A percentile compares a stretch with the other conserved stretches of the same genome.
Conservation (phyloP, 1,139 yeast genomes). For the Hanseniaspora gamundiae region DNA sequence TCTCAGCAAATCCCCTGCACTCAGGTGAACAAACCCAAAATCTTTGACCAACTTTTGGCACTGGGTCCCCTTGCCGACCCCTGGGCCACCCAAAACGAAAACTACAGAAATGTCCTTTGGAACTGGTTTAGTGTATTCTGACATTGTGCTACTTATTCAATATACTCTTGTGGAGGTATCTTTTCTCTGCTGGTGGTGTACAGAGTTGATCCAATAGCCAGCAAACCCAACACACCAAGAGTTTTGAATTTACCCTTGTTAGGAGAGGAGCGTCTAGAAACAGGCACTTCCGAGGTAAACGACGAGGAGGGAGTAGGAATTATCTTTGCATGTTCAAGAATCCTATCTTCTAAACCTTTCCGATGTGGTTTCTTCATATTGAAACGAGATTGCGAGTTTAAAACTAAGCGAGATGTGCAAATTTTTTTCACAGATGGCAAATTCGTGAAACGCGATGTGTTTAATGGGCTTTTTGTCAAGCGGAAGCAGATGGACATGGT, state of each 20-base stretch:
- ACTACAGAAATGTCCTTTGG: constrained; percentile 62
- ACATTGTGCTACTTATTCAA: constrained; percentile 24
- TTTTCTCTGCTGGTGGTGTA: constrained; percentile 34
- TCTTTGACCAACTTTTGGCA: constrained; percentile 74
- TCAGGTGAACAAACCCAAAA: constrained; percentile 72
- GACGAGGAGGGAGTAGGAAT: background rate
- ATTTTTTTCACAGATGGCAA: too few relatives aligned
- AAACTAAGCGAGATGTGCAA: too few relatives aligned
- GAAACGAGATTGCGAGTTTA: too few relatives aligned
- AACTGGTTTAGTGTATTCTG: constrained; percentile 27
- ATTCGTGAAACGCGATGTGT: too few relatives aligned
- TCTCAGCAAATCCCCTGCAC: constrained; percentile 90
- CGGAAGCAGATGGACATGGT: background rate
- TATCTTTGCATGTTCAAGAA: too few relatives aligned
- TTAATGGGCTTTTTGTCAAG: too few relatives aligned
- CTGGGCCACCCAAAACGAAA: constrained; percentile 76
- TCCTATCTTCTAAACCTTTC: too few relatives aligned
- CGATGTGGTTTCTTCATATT: too few relatives aligned
- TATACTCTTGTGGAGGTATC: constrained; percentile 34
- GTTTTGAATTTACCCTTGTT: constrained; percentile 17
- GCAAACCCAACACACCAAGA: constrained; percentile 21
- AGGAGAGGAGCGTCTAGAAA: background rate
- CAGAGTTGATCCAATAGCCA: constrained; percentile 36
- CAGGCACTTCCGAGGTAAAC: background rate
- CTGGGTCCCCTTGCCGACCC: constrained; percentile 96